Evolutionary conservation across 2,329 filamentous ascomycete species (phyloP), one percentile per base, ranked within the genome.

Genomic region (Xylaria polymorpha): DNA sequence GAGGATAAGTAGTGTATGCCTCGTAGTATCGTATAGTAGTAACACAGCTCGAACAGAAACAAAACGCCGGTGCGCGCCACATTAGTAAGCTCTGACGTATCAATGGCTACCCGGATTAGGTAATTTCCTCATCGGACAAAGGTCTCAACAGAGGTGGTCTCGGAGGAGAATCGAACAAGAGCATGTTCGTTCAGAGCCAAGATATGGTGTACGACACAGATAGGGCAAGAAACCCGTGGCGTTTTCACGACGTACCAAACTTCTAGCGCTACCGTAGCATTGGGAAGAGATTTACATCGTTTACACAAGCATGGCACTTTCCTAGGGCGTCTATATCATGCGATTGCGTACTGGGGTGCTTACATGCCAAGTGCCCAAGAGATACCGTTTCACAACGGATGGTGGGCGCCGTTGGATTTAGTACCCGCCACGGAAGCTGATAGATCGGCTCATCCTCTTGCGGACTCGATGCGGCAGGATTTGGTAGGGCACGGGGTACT

Each of bases 51-150:
- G 25, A 29, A 29, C 25, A 10, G 10, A 37, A 37, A 37, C 15
- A 43, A 43, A 22, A 48, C n/a, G 44, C 20, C 51, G 22, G 32
- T 14, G 51, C 51, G 50, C 14, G 14, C 48, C 48, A 29, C n/a
- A 48, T 58, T 55, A 66, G 48, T 61, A 66, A 66, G 51, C 53
- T 55, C 44, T 58, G 59, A 39, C 29, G 37, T 22, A 22, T 32
- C 41, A 46, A 48, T 68, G 29, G 66, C 43, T 66, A 44, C 43
- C 66, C 61, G 35, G 61, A 68, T 58, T 29, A 44, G 61, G 66
- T 2, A 65, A 68, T 57, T 65, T 68, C 61, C 50, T 51, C 43
- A 61, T 61, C 58, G 44, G 63, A 43, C 22, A 22, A 44, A 25
- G 55, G 39, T 37, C 53, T 57, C 12, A 64, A 58, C 20, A 43